A percentile compares a stretch with the other conserved stretches of the same genome.
Conservation (phyloP, 2,329 filamentous ascomycete species). For the Colletotrichum sp. region DNA sequence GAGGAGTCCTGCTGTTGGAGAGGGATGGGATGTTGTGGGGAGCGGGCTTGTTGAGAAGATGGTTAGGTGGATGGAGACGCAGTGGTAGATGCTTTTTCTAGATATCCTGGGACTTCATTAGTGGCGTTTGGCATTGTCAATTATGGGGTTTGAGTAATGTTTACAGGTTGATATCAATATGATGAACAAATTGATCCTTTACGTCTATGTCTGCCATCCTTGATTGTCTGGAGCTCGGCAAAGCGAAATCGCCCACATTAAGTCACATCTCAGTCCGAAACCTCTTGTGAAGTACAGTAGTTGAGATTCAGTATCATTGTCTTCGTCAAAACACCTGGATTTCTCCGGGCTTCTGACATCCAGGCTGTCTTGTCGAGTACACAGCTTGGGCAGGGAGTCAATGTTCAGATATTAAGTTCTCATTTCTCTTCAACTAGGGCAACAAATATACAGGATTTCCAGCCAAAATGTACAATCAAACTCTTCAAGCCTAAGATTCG, state of each 20-base stretch:
- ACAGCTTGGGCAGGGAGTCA: neutral
- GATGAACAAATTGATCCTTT: neutral
- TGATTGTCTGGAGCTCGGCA: too few relatives aligned
- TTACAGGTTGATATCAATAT: neutral
- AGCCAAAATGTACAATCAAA: neutral
- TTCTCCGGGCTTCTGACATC: neutral
- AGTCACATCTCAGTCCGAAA: too few relatives aligned
- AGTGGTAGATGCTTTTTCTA: conserved; percentile 16
- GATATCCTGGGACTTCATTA: neutral
- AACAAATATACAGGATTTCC: neutral
- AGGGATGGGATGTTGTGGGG: conserved; percentile 39
- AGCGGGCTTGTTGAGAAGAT: conserved; percentile 42
- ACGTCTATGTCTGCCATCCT: too few relatives aligned
- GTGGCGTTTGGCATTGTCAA: neutral
- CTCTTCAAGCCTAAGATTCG: accelerated
- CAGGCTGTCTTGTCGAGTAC: accelerated
- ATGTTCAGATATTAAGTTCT: too few relatives aligned
- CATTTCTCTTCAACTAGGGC: accelerated
- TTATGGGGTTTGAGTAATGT: neutral
- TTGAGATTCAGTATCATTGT: accelerated
- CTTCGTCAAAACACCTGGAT: accelerated
- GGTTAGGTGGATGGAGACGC: conserved; percentile 35
- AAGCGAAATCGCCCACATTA: too few relatives aligned
- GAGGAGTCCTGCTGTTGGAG: conserved; percentile 34
- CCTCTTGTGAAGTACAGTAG: too few relatives aligned